phyloP scores from a whole-genome alignment of 331 rosid species.

The Cucumis variabilis region DNA sequence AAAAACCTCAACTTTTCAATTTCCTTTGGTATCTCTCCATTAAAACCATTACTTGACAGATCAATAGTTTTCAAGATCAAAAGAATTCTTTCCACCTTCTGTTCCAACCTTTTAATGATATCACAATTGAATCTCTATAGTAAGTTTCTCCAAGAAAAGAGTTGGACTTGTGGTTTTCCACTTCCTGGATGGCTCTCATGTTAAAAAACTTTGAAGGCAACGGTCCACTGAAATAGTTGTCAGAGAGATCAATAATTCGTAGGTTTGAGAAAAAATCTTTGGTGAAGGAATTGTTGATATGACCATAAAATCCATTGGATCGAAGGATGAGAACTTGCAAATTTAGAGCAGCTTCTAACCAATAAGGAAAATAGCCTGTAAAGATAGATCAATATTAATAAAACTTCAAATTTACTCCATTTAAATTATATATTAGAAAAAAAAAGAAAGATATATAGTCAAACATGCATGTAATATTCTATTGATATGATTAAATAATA shows the following conservation, averaged over 20 bases:
- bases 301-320: slow-evolving; percentile 10
- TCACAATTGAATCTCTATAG: too few relatives aligned
- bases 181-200: not conserved
- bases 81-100: slow-evolving; percentile 64
- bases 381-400: too few relatives aligned
- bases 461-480: too few relatives aligned
- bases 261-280: not conserved
- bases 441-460: too few relatives aligned
- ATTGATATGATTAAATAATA: too few relatives aligned
- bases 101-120: slow-evolving; percentile 55
- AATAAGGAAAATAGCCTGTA: too few relatives aligned
- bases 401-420: too few relatives aligned
- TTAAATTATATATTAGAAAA: too few relatives aligned
- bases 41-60: slow-evolving; percentile 66
- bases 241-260: not conserved
- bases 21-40: slow-evolving; percentile 58
- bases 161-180: too few relatives aligned
- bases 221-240: not conserved
- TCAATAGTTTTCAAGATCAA: slow-evolving; percentile 39
- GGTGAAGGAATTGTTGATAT: not conserved
- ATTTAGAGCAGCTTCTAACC: not conserved
- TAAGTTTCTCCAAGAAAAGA: too few relatives aligned
- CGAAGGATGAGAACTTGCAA: slow-evolving; percentile 11
- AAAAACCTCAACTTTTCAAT: slow-evolving; percentile 58
- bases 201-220: not conserved